Percentiles rank a stretch among this genome's conserved stretches.
Conservation (phyloP, 345 rosid genomes). For the Salix udensis region DNA sequence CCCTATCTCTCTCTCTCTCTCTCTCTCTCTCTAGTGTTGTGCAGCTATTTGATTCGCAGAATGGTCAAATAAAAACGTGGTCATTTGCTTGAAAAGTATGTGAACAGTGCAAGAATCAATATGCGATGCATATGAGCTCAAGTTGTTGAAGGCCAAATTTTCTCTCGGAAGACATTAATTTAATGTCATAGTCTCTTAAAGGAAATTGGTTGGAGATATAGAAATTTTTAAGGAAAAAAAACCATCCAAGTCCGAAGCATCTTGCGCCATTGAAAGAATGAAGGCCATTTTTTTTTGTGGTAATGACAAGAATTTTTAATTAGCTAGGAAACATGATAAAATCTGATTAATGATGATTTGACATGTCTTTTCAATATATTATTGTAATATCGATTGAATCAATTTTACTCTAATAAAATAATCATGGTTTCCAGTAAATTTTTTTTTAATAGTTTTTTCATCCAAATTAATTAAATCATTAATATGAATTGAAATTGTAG, state of each 20-base stretch:
- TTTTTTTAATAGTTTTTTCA: no score
- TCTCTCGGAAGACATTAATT: neutral
- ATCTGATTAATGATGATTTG: no score
- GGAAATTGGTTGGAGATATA: neutral
- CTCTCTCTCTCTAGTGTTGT: neutral
- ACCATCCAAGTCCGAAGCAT: no score
- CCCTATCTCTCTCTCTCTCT: neutral
- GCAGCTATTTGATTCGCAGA: neutral
- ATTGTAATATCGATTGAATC: no score
- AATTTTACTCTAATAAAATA: no score
- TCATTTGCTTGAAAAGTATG: neutral
- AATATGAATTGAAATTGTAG: no score
- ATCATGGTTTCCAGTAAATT: no score
- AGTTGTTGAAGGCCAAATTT: neutral
- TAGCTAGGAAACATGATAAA: no score
- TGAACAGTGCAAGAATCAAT: neutral
- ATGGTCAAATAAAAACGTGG: constrained; percentile 9
- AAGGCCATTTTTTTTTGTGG: neutral
- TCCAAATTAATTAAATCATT: no score
- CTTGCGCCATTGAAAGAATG: neutral
- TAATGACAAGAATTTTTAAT: no score
- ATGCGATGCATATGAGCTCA: neutral
- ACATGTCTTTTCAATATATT: no score
- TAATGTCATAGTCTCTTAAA: neutral
- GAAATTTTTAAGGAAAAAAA: no score